Base-by-base conservation (phyloP, 305 asterid species). In the Fraxinus platypoda region DNA sequence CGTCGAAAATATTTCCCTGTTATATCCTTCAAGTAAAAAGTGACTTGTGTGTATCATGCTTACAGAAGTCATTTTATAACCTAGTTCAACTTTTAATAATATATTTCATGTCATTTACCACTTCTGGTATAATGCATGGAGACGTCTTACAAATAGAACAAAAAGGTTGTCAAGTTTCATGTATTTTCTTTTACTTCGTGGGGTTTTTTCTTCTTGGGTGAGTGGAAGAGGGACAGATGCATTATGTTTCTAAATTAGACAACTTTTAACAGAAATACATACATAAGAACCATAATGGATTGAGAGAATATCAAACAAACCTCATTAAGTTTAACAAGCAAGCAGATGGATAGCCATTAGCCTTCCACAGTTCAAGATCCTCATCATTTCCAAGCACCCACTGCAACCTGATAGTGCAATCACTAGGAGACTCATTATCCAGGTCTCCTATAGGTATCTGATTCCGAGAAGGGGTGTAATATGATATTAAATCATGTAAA, bases 281-380 rank as follows among this genome's bases (percentile, higher is more conserved):
- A 41, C 62, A 4, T 8, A 68, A 6, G 38, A 49, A 46, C 49
- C 76, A 49, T 30, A 12, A 46, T 28, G 9, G 49, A 46, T 8
- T 12, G 38, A 68, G 37, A 68, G 35, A 28, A 9, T 26, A 68
- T 28, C 75, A 62, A 64, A 83, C 88, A 81, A 85, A 95, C 98
- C 98, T 90, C 96, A 93, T 90, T 80, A 95, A 64, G 80, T 93
- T 93, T 78, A 92, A 70, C 82, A 95, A 74, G 82, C 86, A 87
- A 3, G 89, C 83, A 35, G 98, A 93, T 62, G 98, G 98, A 88
- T 90, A 90, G 62, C 97, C 95, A 82, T 92, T 90, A 30, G 82
- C 41, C 87, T 89, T 93, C 94, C 95, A 93, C 23, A 94, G 87
- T 54, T 86, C 87, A 43, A 92, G 86, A 46, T 87, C 95, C 82